Evolutionary conservation across 2,329 filamentous ascomycete genomes (phyloP).

Genomic region (Xylaria multiplex): DNA sequence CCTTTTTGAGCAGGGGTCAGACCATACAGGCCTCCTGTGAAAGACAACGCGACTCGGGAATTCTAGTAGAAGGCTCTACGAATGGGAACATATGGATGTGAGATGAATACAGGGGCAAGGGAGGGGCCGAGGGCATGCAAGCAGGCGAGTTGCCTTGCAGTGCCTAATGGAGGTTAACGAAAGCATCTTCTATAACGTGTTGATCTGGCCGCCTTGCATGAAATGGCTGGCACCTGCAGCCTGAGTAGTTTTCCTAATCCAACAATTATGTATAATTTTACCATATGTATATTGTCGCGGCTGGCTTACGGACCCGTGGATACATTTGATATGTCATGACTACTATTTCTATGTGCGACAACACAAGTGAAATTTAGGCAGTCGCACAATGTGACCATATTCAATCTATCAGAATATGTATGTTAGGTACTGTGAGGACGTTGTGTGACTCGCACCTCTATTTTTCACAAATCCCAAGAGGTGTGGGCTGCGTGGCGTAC

Average conservation of each 20-base stretch:
- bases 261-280: too few species aligned
- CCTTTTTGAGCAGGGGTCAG: neutral
- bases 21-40: neutral
- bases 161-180: neutral
- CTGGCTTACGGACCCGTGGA: neutral
- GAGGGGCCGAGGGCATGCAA: conserved; percentile 9
- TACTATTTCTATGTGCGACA: too few species aligned
- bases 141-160: neutral
- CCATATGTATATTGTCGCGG: neutral
- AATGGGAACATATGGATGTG: neutral
- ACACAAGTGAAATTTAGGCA: too few species aligned
- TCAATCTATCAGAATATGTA: too few species aligned
- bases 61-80: neutral
- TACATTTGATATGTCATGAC: too few species aligned
- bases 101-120: neutral
- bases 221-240: neutral
- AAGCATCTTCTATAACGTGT: neutral
- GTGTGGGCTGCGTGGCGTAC: too few species aligned
- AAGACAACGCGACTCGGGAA: neutral
- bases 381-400: too few species aligned
- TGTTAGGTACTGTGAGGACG: too few species aligned
- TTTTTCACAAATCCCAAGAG: too few species aligned
- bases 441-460: too few species aligned
- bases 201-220: neutral
- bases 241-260: neutral